phyloP scores from a whole-genome alignment of 768 basidiomycete genomes.

The Thelephora ganbajun region DNA sequence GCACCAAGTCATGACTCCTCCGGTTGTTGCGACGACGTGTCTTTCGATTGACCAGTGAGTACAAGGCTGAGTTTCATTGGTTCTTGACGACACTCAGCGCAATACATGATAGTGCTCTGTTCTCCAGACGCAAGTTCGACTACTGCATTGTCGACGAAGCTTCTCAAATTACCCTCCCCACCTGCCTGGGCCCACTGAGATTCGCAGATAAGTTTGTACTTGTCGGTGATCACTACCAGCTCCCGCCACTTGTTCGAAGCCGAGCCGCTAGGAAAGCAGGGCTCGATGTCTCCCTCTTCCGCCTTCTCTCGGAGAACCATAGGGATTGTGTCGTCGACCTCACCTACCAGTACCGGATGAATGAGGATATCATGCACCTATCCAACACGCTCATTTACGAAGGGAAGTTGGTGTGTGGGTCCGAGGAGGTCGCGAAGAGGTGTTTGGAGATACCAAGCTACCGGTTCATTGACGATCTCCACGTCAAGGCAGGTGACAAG shows the following conservation, averaged over 20 bases:
- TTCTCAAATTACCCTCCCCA: constrained; percentile 92
- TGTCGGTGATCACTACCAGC: constrained; percentile 95
- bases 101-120: constrained; percentile 49
- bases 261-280: constrained; percentile 69
- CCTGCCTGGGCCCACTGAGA: constrained; percentile 85
- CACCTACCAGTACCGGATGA: constrained; percentile 90
- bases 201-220: constrained; percentile 86
- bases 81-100: background rate
- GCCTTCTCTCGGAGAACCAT: constrained; percentile 76
- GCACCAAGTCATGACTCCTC: constrained; percentile 70
- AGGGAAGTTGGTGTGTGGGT: constrained; percentile 67
- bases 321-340: constrained; percentile 79
- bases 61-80: constrained; percentile 2
- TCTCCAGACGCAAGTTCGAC: constrained; percentile 76
- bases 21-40: constrained; percentile 93
- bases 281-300: constrained; percentile 82
- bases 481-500: constrained; percentile 16
- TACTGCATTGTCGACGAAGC: constrained; percentile 98
- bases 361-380: constrained; percentile 85
- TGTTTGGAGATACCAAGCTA: constrained; percentile 38
- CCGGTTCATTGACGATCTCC: constrained; percentile 29
- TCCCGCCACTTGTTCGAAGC: constrained; percentile 88
- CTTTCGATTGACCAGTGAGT: constrained; percentile 88
- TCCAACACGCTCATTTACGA: constrained; percentile 82
- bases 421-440: constrained; percentile 48